Percentiles rank a stretch among this genome's conserved stretches.
Conservation (phyloP, 192 early-diverging fungal genomes). For the Backusella liffmaniae region DNA sequence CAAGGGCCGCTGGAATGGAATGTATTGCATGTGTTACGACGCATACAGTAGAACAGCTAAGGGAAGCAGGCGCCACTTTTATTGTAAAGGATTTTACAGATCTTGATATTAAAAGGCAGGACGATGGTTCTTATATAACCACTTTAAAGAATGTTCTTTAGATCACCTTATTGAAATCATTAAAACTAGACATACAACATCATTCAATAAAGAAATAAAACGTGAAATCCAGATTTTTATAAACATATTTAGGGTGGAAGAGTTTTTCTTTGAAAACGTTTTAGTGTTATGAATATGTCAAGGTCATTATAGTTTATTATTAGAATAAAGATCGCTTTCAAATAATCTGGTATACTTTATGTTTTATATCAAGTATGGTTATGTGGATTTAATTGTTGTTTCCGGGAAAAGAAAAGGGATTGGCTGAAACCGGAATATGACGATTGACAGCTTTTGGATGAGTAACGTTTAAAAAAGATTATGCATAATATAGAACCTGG, state of each 20-base stretch:
- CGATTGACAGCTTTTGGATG: neutral
- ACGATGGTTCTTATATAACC: neutral
- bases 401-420: neutral
- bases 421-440: neutral
- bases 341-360: too few species aligned
- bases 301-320: too few species aligned
- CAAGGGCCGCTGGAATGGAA: constrained; percentile 41
- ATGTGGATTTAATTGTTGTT: too few species aligned
- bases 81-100: constrained; percentile 43
- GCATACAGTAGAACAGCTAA: constrained; percentile 40
- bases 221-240: too few species aligned
- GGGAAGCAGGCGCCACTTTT: constrained; percentile 40
- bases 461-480: neutral
- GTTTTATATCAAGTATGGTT: too few species aligned
- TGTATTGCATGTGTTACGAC: constrained; percentile 41
- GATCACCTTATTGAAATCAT: neutral
- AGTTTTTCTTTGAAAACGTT: too few species aligned
- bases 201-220: too few species aligned
- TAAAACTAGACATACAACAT: neutral
- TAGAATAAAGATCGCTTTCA: too few species aligned
- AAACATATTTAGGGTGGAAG: too few species aligned
- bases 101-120: constrained; percentile 27
- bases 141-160: neutral
- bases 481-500: neutral
- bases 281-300: too few species aligned